Percentiles rank a stretch among this genome's conserved stretches.
These are phyloP conservation scores for Pseudopithomyces chartarum DNA, from an alignment of 2,329 filamentous ascomycete genomes.

Conservation along the genomic window DNA sequence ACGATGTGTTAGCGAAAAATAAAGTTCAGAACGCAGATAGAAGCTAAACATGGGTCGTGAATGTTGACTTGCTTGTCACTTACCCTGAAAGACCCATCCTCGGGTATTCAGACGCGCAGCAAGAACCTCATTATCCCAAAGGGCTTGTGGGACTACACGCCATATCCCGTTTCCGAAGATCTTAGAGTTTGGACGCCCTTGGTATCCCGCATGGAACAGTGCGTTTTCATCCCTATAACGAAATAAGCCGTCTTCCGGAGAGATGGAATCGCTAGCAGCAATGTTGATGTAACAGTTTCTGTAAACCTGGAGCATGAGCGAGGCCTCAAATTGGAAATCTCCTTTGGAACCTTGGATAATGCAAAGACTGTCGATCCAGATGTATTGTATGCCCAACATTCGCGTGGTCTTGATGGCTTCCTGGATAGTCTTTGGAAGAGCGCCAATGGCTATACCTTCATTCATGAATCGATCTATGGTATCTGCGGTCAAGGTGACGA, in stretches of 20 bases:
- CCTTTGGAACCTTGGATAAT: conserved; percentile 15
- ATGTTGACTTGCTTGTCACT: not conserved
- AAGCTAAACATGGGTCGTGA: too few relatives aligned
- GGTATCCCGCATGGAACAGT: conserved; percentile 21
- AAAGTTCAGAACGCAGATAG: too few relatives aligned
- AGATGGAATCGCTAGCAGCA: conserved; percentile 25
- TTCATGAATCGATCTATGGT: not conserved
- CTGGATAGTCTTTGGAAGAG: conserved; percentile 1
- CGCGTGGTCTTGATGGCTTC: conserved; percentile 2
- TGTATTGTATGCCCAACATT: conserved; percentile 10
- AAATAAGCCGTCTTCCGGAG: conserved; percentile 26
- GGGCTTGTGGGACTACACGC: conserved; percentile 20
- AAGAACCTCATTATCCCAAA: conserved; percentile 29
- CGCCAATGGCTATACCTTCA: not conserved
- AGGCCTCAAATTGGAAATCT: not conserved
- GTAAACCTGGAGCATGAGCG: conserved; percentile 23
- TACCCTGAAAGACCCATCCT: conserved; percentile 40
- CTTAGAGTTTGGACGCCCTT: conserved; percentile 5
- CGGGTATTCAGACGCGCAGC: conserved; percentile 22
- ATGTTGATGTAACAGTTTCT: conserved; percentile 36
- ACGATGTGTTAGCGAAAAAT: not conserved
- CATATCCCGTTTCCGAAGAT: conserved; percentile 21
- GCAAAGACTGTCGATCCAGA: conserved; percentile 25
- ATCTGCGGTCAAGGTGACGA: not conserved
- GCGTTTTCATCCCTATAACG: conserved; percentile 19